These are phyloP conservation scores for Chrysoporthe cubensis DNA, from an alignment of 2,329 filamentous ascomycete species.

Conservation along the genomic window DNA sequence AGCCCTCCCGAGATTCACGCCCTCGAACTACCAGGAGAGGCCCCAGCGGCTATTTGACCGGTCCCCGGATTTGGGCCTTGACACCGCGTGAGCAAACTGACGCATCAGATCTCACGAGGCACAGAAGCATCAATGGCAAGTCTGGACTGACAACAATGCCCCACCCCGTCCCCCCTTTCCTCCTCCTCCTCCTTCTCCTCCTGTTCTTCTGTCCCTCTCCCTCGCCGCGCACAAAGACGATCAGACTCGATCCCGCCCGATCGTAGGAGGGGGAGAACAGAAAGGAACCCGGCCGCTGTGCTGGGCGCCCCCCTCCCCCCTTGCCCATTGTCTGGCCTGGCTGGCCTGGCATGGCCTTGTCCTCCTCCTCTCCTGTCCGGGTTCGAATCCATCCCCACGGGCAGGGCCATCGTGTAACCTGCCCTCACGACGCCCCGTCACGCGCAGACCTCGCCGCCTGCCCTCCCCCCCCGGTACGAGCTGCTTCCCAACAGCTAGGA, in stretches of 20 bases:
- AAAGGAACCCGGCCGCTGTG: background rate
- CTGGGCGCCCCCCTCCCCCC: background rate
- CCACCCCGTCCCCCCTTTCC: background rate
- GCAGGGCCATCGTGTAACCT: slow-evolving; percentile 1
- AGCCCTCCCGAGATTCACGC: background rate
- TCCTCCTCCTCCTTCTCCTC: background rate
- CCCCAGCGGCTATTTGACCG: background rate
- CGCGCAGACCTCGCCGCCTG: slow-evolving; percentile 1
- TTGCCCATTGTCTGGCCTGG: background rate
- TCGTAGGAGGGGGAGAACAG: background rate
- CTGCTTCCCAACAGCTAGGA: background rate
- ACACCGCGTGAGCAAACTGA: slow-evolving; percentile 12
- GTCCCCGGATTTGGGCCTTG: background rate
- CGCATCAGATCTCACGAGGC: slow-evolving; percentile 19
- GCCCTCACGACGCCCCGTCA: background rate
- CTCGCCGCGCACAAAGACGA: background rate
- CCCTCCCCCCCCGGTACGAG: background rate
- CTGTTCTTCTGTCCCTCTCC: background rate
- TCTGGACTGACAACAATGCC: background rate
- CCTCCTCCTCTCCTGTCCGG: too few relatives aligned
- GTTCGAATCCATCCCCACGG: too few relatives aligned
- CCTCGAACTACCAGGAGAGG: too few relatives aligned
- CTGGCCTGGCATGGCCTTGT: background rate
- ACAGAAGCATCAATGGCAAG: slow-evolving; percentile 1
- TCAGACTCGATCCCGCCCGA: background rate